A percentile compares a stretch with the other conserved stretches of the same genome.
Conservation (phyloP, 2,329 filamentous ascomycete species). For the Laburnicola sp. region DNA sequence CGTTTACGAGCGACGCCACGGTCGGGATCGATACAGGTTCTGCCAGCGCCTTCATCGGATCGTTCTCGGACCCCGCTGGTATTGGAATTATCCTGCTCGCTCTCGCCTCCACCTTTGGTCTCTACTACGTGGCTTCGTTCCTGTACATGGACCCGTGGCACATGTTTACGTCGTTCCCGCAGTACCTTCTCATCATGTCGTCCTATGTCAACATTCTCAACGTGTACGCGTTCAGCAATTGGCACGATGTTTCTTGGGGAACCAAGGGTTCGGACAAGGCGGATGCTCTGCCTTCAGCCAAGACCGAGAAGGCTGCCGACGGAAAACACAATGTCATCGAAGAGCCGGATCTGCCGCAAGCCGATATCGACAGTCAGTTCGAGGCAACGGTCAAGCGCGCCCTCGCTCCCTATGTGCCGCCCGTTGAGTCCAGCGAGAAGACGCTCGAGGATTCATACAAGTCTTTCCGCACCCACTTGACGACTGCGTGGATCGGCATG, state of each 20-base stretch:
- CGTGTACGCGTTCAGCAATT: slow-evolving; percentile 99
- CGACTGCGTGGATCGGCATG: slow-evolving; percentile 94
- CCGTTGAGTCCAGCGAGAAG: slow-evolving; percentile 77
- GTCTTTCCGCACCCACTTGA: slow-evolving; percentile 95
- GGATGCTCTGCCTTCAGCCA: slow-evolving; percentile 86
- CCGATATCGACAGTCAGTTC: slow-evolving; percentile 97
- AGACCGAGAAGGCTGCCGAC: slow-evolving; percentile 82
- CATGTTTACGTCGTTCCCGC: slow-evolving; percentile 99
- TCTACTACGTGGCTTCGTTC: slow-evolving; percentile 96
- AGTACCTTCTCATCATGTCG: slow-evolving; percentile 89
- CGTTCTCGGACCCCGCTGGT: slow-evolving; percentile 75
- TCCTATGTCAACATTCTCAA: slow-evolving; percentile 99
- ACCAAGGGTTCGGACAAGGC: slow-evolving; percentile 98
- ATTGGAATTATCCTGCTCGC: slow-evolving; percentile 85
- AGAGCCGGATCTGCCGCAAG: slow-evolving; percentile 94
- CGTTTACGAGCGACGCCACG: slow-evolving; percentile 64
- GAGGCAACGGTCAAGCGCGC: slow-evolving; percentile 94
- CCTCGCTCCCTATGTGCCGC: slow-evolving; percentile 77
- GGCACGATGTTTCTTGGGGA: slow-evolving; percentile 99
- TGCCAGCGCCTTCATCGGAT: slow-evolving; percentile 70
- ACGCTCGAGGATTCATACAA: slow-evolving; percentile 97
- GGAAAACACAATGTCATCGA: slow-evolving; percentile 87
- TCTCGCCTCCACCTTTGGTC: slow-evolving; percentile 87
- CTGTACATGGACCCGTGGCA: slow-evolving; percentile 99
- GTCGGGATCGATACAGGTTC: slow-evolving; percentile 64